A percentile compares a stretch with the other conserved stretches of the same genome.
Conservation (phyloP, 2,329 filamentous ascomycete species). For the Aspergillus neotritici region DNA sequence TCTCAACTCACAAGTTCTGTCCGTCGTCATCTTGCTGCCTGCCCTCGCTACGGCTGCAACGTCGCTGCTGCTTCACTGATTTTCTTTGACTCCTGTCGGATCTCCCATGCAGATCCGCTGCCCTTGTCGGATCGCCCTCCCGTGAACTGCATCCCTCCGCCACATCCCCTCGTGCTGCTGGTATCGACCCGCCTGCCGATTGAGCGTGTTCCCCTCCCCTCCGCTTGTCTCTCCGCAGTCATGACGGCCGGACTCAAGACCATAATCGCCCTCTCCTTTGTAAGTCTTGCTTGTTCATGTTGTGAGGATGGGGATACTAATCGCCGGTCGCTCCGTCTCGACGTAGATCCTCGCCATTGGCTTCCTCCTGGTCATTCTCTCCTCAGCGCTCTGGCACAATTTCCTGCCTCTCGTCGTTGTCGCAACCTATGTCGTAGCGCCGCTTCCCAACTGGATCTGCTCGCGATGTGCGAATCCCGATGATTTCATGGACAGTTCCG, state of each 20-base stretch:
- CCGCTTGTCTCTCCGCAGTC: conserved; percentile 21
- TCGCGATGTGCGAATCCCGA: conserved; percentile 81
- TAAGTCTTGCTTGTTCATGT: conserved; percentile 38
- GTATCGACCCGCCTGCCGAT: too few relatives aligned
- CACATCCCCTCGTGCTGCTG: too few relatives aligned
- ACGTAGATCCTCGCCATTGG: conserved; percentile 82
- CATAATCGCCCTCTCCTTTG: conserved; percentile 97
- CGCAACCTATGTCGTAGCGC: conserved; percentile 88
- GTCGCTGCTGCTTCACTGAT: too few relatives aligned
- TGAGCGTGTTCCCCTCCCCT: too few relatives aligned
- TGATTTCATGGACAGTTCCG: conserved; percentile 85
- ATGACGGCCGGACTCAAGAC: conserved; percentile 90
- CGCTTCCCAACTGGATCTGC: conserved; percentile 95
- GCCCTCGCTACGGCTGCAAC: too few relatives aligned
- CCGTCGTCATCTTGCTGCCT: too few relatives aligned
- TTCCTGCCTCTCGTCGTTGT: conserved; percentile 96
- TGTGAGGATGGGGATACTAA: too few relatives aligned
- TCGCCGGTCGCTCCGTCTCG: background rate
- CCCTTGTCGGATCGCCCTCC: background rate
- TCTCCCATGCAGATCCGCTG: too few relatives aligned
- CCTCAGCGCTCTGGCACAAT: conserved; percentile 87
- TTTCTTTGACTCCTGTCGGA: too few relatives aligned
- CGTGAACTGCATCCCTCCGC: too few relatives aligned
- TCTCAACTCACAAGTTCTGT: too few relatives aligned
- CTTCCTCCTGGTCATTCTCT: conserved; percentile 97